Evolutionary conservation across 2,329 filamentous ascomycete species (phyloP).

Genomic region (Blastomyces gilchristii): DNA sequence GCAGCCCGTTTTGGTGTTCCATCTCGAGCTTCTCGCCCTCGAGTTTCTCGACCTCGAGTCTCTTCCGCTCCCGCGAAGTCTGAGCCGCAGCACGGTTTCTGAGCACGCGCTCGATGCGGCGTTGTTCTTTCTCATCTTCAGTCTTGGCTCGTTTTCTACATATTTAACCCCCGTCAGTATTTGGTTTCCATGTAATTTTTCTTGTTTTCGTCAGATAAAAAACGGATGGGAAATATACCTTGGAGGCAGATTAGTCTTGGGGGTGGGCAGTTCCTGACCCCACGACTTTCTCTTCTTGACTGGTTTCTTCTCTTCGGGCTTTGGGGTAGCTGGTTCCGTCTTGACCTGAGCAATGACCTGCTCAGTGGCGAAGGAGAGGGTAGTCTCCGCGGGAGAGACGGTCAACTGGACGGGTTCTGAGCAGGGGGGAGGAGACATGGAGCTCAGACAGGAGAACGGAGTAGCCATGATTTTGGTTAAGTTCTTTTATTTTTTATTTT

Average conservation of each 20-base stretch:
- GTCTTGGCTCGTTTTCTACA: conserved; percentile 91
- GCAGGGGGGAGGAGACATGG: conserved; percentile 24
- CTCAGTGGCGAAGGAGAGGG: conserved; percentile 29
- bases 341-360: conserved; percentile 5
- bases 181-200: too few species aligned
- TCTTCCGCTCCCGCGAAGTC: conserved; percentile 89
- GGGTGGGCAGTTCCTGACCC: conserved; percentile 92
- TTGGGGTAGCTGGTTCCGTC: conserved; percentile 10
- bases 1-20: conserved; percentile 61
- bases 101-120: conserved; percentile 91
- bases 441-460: conserved; percentile 25
- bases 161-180: neutral
- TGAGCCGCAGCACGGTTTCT: conserved; percentile 92
- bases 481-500: too few species aligned
- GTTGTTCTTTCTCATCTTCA: conserved; percentile 96
- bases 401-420: conserved; percentile 30
- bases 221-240: conserved; percentile 47
- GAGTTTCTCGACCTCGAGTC: conserved; percentile 76
- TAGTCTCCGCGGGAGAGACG: conserved; percentile 30
- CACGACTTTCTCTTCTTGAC: conserved; percentile 96
- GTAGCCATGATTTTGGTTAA: conserved; percentile 22
- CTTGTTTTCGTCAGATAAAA: too few species aligned
- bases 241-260: conserved; percentile 90
- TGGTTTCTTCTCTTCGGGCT: conserved; percentile 55
- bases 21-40: conserved; percentile 53